A percentile compares a stretch with the other conserved stretches of the same genome.
phyloP scores from a whole-genome alignment of 805 yeast genomes.

The Candida takata region DNA sequence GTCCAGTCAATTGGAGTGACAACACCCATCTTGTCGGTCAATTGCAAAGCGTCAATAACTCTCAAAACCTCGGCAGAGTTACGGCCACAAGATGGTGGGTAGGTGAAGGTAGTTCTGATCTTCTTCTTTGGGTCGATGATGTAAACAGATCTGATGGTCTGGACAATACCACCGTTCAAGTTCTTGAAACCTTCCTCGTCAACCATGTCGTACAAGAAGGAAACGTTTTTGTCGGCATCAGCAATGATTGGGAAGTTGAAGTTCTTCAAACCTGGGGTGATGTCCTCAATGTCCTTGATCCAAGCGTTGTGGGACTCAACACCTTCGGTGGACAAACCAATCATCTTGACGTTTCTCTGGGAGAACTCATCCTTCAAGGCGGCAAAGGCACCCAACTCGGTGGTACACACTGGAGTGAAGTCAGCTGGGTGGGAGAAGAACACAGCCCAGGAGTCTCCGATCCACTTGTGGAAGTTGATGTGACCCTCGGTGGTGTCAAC shows the following conservation, averaged over 20 bases:
- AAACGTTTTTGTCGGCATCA: slow-evolving; percentile 77
- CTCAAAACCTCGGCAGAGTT: slow-evolving; percentile 89
- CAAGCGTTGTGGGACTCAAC: slow-evolving; percentile 75
- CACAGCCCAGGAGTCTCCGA: slow-evolving; percentile 82
- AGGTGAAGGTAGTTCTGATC: slow-evolving; percentile 77
- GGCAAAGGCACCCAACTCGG: slow-evolving; percentile 93
- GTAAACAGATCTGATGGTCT: slow-evolving; percentile 89
- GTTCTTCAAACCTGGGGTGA: slow-evolving; percentile 57
- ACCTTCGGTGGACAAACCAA: slow-evolving; percentile 85
- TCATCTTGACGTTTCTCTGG: slow-evolving; percentile 77
- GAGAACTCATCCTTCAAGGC: slow-evolving; percentile 82
- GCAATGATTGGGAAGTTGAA: slow-evolving; percentile 89
- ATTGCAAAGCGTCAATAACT: slow-evolving; percentile 82
- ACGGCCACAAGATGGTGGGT: slow-evolving; percentile 94
- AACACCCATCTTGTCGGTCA: slow-evolving; percentile 74
- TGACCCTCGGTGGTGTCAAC: slow-evolving; percentile 80
- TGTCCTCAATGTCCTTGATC: slow-evolving; percentile 89
- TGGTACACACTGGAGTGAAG: slow-evolving; percentile 95
- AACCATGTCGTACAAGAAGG: slow-evolving; percentile 80
- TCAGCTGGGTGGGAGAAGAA: slow-evolving; percentile 94
- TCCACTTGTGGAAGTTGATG: slow-evolving; percentile 79
- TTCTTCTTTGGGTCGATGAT: slow-evolving; percentile 87
- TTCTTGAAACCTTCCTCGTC: slow-evolving; percentile 79
- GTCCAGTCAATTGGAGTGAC: slow-evolving; percentile 93
- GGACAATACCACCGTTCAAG: slow-evolving; percentile 63